Evolutionary conservation across 176 grass and related monocot genomes (phyloP), one percentile per base, ranked within the genome.

Genomic region (Eremochloa ophiuroides): DNA sequence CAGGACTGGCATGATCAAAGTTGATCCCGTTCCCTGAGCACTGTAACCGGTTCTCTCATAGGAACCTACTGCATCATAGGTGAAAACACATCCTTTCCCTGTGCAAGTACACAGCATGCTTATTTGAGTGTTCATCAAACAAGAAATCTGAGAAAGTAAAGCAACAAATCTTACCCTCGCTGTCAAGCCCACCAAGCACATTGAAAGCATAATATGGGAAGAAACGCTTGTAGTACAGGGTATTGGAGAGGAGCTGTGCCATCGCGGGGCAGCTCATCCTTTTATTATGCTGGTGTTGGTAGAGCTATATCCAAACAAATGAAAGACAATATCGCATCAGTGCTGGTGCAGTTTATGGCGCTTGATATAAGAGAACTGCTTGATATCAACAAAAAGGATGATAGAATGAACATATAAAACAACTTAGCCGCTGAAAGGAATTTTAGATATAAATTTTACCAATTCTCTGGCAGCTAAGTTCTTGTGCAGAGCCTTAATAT

Each of bases 241-340:
- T 98, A 66, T 98, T 98, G 23, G 95, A 98, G 72, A 98, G 87
- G 50, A 98, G 84, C 59, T 95, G 93, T 73, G 88, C 96, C 96
- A 99, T 99, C 23, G 92, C 93, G 22, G 96, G 96, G 62, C 96
- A 99, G 64, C 93, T 95, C 93, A 99, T 99, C 80, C 92, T 92
- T 86, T 99, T 99, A 80, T 95, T 99, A 85, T 99, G 96, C 67
- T 99, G 93, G 84, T 99, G 96, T 51, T 99, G 93, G 80, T 99
- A 99, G 50, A 99, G 84, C 93, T 99, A 84, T 72, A 91, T 78
- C 87, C 2, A 84, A 58, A 77, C 27, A 84, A 78, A 76, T 10
- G 6, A 66, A 78, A 56, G 1, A 74, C 30, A 68, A 55, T 3
- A 34, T 51, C 30, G 10, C 4, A 40, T 55, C 10, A 51, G 31